phyloP scores from a whole-genome alignment of 148 eudicot genomes.

The Linanthus parryae region DNA sequence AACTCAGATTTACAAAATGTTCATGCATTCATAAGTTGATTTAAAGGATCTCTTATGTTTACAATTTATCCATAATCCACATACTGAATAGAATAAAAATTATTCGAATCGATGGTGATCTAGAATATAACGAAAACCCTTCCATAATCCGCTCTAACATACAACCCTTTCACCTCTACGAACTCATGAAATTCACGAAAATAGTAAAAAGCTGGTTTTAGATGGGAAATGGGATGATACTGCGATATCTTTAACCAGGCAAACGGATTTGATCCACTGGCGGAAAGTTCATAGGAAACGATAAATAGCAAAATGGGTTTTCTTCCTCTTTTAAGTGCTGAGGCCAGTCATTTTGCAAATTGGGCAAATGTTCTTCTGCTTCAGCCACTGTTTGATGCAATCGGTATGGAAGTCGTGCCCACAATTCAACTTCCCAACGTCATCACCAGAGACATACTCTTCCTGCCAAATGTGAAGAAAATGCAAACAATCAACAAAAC shows the following conservation, averaged over 20 bases:
- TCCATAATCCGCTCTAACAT: constrained; percentile 8
- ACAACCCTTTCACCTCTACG: too few species aligned
- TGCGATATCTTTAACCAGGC: constrained; percentile 4
- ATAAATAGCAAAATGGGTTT: not conserved
- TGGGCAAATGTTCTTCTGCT: constrained; percentile 60
- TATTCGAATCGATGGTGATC: not conserved
- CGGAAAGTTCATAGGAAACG: too few species aligned
- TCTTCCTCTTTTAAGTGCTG: constrained; percentile 14
- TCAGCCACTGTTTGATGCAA: constrained; percentile 66
- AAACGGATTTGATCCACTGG: constrained; percentile 5
- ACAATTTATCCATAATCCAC: too few species aligned
- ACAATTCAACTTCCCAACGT: constrained; percentile 53
- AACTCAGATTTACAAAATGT: too few species aligned
- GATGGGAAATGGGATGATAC: constrained; percentile 1
- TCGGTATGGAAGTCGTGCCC: constrained; percentile 63
- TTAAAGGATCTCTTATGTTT: too few species aligned
- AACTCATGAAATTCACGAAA: constrained; percentile 12
- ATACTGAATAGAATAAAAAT: too few species aligned
- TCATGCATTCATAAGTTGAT: too few species aligned
- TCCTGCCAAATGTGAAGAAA: constrained; percentile 34
- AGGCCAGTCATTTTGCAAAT: constrained; percentile 53
- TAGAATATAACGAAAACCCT: constrained; percentile 1
- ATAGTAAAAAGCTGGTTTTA: not conserved
- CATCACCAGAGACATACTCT: constrained; percentile 45
- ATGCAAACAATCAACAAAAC: too few species aligned